phyloP scores from a whole-genome alignment of 768 basidiomycete genomes.

The Artomyces pyxidatus region DNA sequence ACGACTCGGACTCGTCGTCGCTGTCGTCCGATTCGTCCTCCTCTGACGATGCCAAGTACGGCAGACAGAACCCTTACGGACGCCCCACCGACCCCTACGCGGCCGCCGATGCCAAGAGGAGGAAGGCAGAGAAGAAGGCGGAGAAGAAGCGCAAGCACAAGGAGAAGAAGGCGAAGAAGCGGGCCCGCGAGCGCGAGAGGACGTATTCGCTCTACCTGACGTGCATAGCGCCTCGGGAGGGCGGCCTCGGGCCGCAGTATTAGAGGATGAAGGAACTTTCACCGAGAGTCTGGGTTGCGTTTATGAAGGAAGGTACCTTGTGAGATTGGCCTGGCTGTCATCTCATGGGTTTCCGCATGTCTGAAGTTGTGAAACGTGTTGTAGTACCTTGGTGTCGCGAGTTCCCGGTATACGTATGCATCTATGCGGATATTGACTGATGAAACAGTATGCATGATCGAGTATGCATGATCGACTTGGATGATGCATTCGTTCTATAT shows the following conservation, averaged over 20 bases:
- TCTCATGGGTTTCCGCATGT: too few relatives aligned
- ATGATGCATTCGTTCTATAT: too few relatives aligned
- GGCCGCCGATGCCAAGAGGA: constrained; percentile 41
- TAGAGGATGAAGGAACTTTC: constrained; percentile 1
- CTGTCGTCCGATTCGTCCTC: constrained; percentile 25
- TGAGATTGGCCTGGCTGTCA: too few relatives aligned
- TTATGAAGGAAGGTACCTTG: too few relatives aligned
- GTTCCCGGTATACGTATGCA: too few relatives aligned
- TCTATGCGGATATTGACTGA: too few relatives aligned
- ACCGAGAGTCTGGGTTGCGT: too few relatives aligned
- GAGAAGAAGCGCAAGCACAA: constrained; percentile 55
- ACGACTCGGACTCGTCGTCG: constrained; percentile 31
- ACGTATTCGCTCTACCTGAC: constrained; percentile 57
- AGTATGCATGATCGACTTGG: too few relatives aligned
- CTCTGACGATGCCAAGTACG: constrained; percentile 33
- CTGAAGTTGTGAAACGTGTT: too few relatives aligned
- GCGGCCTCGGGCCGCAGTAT: constrained; percentile 11
- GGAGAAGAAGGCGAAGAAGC: constrained; percentile 56
- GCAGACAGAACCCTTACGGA: constrained; percentile 19
- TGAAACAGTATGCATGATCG: too few relatives aligned
- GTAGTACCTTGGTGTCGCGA: too few relatives aligned
- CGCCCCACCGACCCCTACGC: constrained; percentile 34
- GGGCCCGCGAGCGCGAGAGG: constrained; percentile 52
- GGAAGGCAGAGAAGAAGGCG: constrained; percentile 42
- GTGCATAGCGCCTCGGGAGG: constrained; percentile 32